Percentiles rank a stretch among this genome's conserved stretches.
Conservation (phyloP, 306 rosid species). For the Trifolium subterraneum region DNA sequence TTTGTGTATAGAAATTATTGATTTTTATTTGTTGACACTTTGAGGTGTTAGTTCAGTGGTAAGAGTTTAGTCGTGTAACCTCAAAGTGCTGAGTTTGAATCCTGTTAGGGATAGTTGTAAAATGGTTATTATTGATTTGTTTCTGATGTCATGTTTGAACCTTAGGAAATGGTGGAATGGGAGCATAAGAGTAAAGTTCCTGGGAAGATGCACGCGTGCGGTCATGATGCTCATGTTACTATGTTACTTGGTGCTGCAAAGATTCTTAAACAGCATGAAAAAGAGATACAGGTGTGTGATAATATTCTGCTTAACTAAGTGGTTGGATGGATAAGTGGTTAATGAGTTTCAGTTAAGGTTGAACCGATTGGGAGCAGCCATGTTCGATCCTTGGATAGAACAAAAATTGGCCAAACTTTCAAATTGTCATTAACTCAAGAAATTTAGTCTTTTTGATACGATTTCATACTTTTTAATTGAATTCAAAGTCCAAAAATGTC, state of each 20-base stretch:
- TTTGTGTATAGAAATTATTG: too few species aligned
- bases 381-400: background rate
- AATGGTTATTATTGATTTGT: background rate
- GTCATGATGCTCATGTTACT: slow-evolving; percentile 92
- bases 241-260: slow-evolving; percentile 95
- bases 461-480: background rate
- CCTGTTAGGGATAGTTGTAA: too few species aligned
- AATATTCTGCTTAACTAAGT: background rate
- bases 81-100: too few species aligned
- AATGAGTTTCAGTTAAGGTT: background rate
- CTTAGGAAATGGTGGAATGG: slow-evolving; percentile 96
- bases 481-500: background rate
- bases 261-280: slow-evolving; percentile 79
- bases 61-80: too few species aligned
- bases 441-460: slow-evolving; percentile 9
- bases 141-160: background rate
- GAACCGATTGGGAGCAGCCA: background rate
- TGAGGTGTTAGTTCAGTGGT: too few species aligned
- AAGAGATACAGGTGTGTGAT: slow-evolving; percentile 69
- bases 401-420: background rate
- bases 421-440: background rate
- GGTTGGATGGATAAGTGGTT: background rate
- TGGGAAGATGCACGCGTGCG: slow-evolving; percentile 96
- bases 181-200: slow-evolving; percentile 80
- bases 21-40: too few species aligned